Evolutionary conservation across 1,284 basidiomycete genomes (phyloP).

Genomic region (Fomitiporia mediterranea): DNA sequence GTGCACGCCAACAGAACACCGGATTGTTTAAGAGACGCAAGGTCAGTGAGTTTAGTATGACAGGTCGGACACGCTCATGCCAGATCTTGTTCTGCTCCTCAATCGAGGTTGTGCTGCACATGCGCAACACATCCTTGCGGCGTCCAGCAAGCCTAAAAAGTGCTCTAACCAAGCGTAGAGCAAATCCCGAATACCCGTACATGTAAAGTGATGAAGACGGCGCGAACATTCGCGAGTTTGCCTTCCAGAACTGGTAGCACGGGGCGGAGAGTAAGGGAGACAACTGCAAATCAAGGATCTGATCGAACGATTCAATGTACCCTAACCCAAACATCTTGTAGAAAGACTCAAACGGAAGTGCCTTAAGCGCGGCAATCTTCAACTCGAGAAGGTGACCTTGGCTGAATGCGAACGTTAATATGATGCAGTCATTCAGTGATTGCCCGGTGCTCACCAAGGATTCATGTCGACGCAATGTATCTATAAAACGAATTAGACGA

Average conservation of each 20-base stretch:
- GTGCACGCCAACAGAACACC: constrained; percentile 78
- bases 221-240: constrained; percentile 60
- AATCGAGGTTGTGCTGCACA: constrained; percentile 54
- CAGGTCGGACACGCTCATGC: constrained; percentile 54
- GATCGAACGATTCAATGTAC: constrained; percentile 55
- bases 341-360: constrained; percentile 64
- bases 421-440: not conserved
- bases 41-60: constrained; percentile 64
- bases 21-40: constrained; percentile 59
- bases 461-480: constrained; percentile 79
- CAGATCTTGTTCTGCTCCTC: constrained; percentile 67
- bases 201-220: constrained; percentile 47
- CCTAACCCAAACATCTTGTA: constrained; percentile 75
- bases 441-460: constrained; percentile 37
- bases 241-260: constrained; percentile 76
- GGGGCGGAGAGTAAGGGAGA: constrained; percentile 71
- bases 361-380: constrained; percentile 67
- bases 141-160: constrained; percentile 63
- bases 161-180: constrained; percentile 60
- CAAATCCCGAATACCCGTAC: constrained; percentile 70
- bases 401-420: constrained; percentile 25
- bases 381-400: constrained; percentile 80
- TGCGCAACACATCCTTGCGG: constrained; percentile 46
- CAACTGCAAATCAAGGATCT: constrained; percentile 61
- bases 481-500: constrained; percentile 24